Conservation (phyloP, 2,329 filamentous ascomycete species). For the Biscogniauxia sp. region DNA sequence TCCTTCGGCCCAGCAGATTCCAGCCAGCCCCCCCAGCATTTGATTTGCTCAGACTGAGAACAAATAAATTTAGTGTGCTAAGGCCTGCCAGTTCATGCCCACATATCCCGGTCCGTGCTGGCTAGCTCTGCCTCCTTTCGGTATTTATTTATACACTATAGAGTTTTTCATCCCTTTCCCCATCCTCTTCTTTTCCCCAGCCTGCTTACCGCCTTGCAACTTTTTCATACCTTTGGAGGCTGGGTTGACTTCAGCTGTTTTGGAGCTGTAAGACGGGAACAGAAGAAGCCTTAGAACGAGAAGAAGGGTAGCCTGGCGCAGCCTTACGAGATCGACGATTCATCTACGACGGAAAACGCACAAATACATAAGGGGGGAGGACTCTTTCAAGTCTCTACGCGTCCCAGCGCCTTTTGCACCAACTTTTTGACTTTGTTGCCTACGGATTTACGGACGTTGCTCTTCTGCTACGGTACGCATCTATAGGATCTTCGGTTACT, state of each 20-base stretch:
- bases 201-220: neutral
- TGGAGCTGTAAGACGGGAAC: neutral
- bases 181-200: neutral
- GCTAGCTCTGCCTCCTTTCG: neutral
- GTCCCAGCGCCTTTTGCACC: neutral
- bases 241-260: neutral
- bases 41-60: neutral
- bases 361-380: neutral
- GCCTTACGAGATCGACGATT: neutral
- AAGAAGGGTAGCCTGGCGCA: neutral
- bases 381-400: neutral
- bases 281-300: neutral
- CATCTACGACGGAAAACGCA: neutral
- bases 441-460: neutral
- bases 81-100: neutral
- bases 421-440: neutral
- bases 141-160: neutral
- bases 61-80: neutral
- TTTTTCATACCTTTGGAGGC: neutral
- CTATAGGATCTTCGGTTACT: neutral
- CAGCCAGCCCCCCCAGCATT: slow-evolving; percentile 8
- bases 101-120: neutral
- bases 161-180: neutral
- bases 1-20: neutral
- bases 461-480: neutral